Percentiles rank a stretch among this genome's conserved stretches.
These are phyloP conservation scores for Aspergillus tanneri DNA, from an alignment of 2,329 filamentous ascomycete genomes.

Conservation along the genomic window DNA sequence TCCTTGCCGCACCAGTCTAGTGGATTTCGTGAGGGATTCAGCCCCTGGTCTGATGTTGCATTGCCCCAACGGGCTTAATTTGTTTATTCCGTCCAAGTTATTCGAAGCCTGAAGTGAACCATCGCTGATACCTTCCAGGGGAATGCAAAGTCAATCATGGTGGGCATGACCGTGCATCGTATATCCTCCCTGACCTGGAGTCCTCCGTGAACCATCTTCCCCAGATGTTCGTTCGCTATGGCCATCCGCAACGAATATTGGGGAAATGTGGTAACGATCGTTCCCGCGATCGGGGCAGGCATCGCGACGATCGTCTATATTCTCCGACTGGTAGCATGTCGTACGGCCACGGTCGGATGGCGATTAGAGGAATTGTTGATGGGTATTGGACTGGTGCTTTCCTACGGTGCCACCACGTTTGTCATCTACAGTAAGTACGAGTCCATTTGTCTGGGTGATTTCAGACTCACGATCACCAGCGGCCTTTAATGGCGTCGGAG, in stretches of 20 bases:
- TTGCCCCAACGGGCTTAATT: too few species aligned
- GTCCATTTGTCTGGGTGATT: background rate
- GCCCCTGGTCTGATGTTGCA: background rate
- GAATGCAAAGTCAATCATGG: background rate
- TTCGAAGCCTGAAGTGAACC: too few species aligned
- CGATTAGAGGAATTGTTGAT: constrained; percentile 5
- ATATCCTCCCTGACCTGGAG: too few species aligned
- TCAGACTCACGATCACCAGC: background rate
- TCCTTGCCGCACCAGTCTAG: background rate
- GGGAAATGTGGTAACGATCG: constrained; percentile 4
- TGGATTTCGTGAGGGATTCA: background rate
- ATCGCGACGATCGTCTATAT: constrained; percentile 4
- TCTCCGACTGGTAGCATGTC: constrained; percentile 7
- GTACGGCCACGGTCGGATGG: background rate
- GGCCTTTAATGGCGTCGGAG: constrained; percentile 7
- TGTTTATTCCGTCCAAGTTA: too few species aligned
- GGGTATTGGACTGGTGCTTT: constrained; percentile 6
- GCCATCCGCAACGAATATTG: constrained; percentile 1
- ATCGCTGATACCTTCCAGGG: background rate
- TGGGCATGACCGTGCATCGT: too few species aligned
- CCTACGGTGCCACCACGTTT: constrained; percentile 1
- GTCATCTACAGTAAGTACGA: background rate
- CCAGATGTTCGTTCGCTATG: background rate
- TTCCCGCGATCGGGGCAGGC: background rate
- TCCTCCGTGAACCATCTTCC: too few species aligned